Base-by-base conservation (phyloP, 495 filamentous ascomycete species). In the Ramalina intermedia region DNA sequence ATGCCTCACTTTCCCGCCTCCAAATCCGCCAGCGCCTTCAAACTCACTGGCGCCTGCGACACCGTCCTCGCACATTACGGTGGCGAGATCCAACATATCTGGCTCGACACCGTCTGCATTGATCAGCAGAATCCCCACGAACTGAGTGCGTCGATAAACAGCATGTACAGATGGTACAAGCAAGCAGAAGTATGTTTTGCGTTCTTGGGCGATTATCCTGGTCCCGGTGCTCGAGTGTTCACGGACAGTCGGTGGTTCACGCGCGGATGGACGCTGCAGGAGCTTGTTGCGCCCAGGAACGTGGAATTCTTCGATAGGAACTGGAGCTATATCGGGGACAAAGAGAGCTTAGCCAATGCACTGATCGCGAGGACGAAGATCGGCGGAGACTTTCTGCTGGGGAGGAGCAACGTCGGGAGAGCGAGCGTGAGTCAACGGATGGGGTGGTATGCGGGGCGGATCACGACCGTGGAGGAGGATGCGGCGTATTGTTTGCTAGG, bases 31-130 rank as follows among this genome's bases (percentile, higher is more conserved):
- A 29, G 27, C 27, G 27, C 27, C 5, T 6, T 9, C 6, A 29
- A 29, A 9, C 1, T 29, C 27, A 6, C 9, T 3, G 27, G 27
- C 5, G 27, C 27, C 27, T 29, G 27, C 9, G 27, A 29, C 5
- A 29, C 6, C 9, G 27, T 29, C 6, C 27, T 29, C 1, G 9
- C 6, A 29, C 27, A 6, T 9, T 29, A 29, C 27, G 27, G 9
- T 6, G 27, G 27, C 9, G 9, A 29, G 5, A 16, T 48, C 6
- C 4, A 17, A 18, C 18, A 48, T 16, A 5, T 48, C 11, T 60
- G 56, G 56, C 12, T 58, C 2, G 56, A 58, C 27, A 58, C 56
- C 24, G 58, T 52, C 26, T 57, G 47, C 35, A 57, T 59, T 17
- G 36, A 55, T 24, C 50, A 58, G 39, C 14, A 29, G 8, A 41